Evolutionary conservation across 345 rosid genomes (phyloP), one percentile per base, ranked within the genome.

Genomic region (Aegle marmelos): DNA sequence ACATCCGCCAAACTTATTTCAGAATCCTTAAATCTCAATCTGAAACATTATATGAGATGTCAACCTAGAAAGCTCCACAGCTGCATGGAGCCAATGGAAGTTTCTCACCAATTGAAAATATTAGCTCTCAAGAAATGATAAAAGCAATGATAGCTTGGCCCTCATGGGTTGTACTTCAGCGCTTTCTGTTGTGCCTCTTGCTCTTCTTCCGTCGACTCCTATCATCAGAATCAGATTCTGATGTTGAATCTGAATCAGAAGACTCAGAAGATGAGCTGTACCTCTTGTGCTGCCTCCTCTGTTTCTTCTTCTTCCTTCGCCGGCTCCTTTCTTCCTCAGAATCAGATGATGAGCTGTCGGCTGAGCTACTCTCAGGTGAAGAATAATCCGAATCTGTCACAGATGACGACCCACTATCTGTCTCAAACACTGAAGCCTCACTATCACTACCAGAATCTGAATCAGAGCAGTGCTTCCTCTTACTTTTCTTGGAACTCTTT

Each of bases 381-480:
- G 95, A 92, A 41, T 78, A 87, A 19, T 89, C 97, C 0, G 94
- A 89, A 21, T 81, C 94, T 0, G 92, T 90, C 36, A 85, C 91
- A 5, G 91, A 89, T 4, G 89, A 88, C 0, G 91, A 45, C 68
- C 83, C 91, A 68, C 95, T 92, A 61, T 92, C 97, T 24, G 94
- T 87, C 85, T 90, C 97, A 25, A 95, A 95, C 77, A 95, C 94
- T 0, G 98, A 94, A 71, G 96, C 96, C 89, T 93, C 99, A 58
- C 97, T 94, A 59, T 87, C 98, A 81, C 89, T 90, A 0, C 85
- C 87, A 21, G 95, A 88, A 50, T 86, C 93, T 9, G 95, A 88
- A 36, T 87, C 88, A 0, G 94, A 85, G 33, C 86, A 80, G 61
- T 94, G 87, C 87, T 96, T 96, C 83, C 98, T 91, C 84, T 94